Evolutionary conservation across 495 filamentous ascomycete genomes (phyloP).

Genomic region (Peziza echinospora): DNA sequence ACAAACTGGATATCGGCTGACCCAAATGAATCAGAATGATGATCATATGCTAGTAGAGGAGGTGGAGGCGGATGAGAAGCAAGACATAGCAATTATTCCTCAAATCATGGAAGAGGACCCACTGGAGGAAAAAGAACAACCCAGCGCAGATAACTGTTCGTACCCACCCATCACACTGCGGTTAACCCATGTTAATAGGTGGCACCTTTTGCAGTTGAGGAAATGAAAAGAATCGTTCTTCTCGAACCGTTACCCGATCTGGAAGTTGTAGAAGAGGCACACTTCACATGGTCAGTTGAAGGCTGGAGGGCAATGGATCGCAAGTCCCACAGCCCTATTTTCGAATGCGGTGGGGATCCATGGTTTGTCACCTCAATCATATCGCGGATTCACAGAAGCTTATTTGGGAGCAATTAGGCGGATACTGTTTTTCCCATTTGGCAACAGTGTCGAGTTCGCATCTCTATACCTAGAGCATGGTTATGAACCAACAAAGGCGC

Average conservation of each 20-base stretch:
- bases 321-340: slow-evolving; percentile 70
- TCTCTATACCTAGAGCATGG: slow-evolving; percentile 96
- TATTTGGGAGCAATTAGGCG: slow-evolving; percentile 37
- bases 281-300: slow-evolving; percentile 68
- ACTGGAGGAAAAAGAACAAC: slow-evolving; percentile 24
- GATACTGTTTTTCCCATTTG: slow-evolving; percentile 82
- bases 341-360: slow-evolving; percentile 67
- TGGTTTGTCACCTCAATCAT: slow-evolving; percentile 37
- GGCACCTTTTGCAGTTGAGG: slow-evolving; percentile 36
- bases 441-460: slow-evolving; percentile 75
- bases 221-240: slow-evolving; percentile 61
- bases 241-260: slow-evolving; percentile 47
- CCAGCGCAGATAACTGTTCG: slow-evolving; percentile 20
- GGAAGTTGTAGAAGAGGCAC: slow-evolving; percentile 44
- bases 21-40: neutral
- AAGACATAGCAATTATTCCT: slow-evolving; percentile 68
- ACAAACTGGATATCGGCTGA: neutral
- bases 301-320: slow-evolving; percentile 51
- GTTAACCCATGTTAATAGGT: neutral
- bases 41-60: slow-evolving; percentile 8
- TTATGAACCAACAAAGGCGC: slow-evolving; percentile 35
- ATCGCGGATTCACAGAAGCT: neutral
- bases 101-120: slow-evolving; percentile 34
- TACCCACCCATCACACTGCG: neutral
- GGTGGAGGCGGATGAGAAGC: slow-evolving; percentile 45